These are phyloP conservation scores for Colletotrichum kahawae DNA, from an alignment of 2,329 filamentous ascomycete genomes.

Conservation along the genomic window DNA sequence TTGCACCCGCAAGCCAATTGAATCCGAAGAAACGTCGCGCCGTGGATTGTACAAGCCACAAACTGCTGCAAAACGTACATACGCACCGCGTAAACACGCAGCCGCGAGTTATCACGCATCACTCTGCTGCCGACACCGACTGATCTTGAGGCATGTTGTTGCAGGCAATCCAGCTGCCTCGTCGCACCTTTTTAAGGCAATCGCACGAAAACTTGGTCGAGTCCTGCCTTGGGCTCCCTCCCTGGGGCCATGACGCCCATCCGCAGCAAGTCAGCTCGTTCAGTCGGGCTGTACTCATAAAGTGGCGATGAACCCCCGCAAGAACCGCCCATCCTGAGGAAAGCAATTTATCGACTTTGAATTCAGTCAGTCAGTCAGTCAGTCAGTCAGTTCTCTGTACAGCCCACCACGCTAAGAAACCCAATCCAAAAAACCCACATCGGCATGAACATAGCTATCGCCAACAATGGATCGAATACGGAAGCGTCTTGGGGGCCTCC, in stretches of 20 bases:
- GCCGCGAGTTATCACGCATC: background rate
- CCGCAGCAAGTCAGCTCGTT: background rate
- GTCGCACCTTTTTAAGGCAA: background rate
- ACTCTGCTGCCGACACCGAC: background rate
- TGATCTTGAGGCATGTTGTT: background rate
- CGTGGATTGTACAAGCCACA: background rate
- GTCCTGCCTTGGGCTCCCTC: background rate
- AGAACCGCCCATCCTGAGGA: background rate
- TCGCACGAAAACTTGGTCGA: background rate
- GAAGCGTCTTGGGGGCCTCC: background rate
- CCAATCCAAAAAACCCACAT: background rate
- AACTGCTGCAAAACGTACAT: fast-evolving
- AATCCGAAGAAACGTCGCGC: background rate
- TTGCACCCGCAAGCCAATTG: background rate
- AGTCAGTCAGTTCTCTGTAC: background rate
- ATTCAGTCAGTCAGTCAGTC: background rate
- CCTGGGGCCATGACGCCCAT: background rate
- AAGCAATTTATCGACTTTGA: background rate
- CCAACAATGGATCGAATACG: background rate
- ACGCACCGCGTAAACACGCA: background rate
- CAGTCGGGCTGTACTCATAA: background rate
- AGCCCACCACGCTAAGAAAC: background rate
- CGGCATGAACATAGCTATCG: background rate
- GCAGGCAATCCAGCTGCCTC: background rate
- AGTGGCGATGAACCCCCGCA: background rate